Base-by-base conservation (phyloP, 202 grass and related monocot species). In the Elaeis oleifera region DNA sequence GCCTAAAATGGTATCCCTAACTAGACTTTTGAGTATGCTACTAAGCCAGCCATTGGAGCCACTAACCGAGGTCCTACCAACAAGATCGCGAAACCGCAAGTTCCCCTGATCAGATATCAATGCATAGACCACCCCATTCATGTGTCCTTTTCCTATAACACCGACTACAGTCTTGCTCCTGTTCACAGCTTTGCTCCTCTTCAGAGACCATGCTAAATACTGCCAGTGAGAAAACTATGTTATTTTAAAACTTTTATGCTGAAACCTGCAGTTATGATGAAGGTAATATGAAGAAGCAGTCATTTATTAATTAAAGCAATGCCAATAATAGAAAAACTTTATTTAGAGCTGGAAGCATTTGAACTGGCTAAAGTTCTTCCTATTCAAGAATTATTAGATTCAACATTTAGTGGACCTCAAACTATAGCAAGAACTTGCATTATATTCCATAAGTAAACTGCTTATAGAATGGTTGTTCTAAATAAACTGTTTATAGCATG, bases 151-250 rank as follows among this genome's bases (percentile, higher is more conserved):
- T 4, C 87, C 90, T 3, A 96, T 71, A 7, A 88, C 60, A 18
- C 84, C 84, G 0, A 96, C 87, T 18, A 90, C 91, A 5, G 60
- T 81, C 67, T 83, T 96, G 75, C 91, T 78, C 66, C 74, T 78
- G 55, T 91, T 91, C 53, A 91, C 92, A 18, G 87, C 92, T 70
- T 96, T 96, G 84, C 92, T 91, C 71, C 92, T 84, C 74, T 96
- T 96, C 53, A 96, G 74, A 6, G 92, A 96, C 92, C 92, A 96
- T 18, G 87, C 79, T 7, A 91, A 73, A 77, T 77, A 91, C 84
- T 96, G 71, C 68, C 58, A 65, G 14, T 22, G 66, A 73, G 69
- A 56, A 19, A n/a, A 7, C 16, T 29, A 27, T 1, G 61, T 68
- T 18, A 67, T 44, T 13, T 31, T 44, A 14, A 13, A 11, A 44